Conservation (phyloP, 2,329 filamentous ascomycete species). For the Exophiala bonariae region DNA sequence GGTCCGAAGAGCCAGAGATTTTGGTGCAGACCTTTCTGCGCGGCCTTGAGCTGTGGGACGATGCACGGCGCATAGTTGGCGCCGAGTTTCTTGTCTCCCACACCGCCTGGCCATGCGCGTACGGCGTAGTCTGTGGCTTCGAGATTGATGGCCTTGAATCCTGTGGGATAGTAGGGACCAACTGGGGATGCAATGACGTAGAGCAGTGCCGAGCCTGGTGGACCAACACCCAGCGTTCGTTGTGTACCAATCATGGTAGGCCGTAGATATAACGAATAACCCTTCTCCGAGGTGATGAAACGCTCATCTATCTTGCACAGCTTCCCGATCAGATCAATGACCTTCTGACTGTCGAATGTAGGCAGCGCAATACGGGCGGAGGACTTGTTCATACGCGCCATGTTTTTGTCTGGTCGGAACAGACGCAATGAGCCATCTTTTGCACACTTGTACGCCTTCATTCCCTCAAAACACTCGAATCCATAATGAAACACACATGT, state of each 20-base stretch:
- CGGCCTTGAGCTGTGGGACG: slow-evolving; percentile 90
- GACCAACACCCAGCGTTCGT: slow-evolving; percentile 84
- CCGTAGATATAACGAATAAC: slow-evolving; percentile 93
- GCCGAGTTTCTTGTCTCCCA: slow-evolving; percentile 96
- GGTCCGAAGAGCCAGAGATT: slow-evolving; percentile 97
- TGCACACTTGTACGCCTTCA: slow-evolving; percentile 95
- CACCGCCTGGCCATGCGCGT: slow-evolving; percentile 94
- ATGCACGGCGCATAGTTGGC: slow-evolving; percentile 99
- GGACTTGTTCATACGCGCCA: slow-evolving; percentile 90
- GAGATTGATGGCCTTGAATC: slow-evolving; percentile 94
- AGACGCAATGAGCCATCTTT: slow-evolving; percentile 73
- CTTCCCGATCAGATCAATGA: slow-evolving; percentile 79
- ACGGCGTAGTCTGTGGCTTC: slow-evolving; percentile 97
- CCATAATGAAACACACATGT: slow-evolving; percentile 99
- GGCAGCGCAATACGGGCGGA: slow-evolving; percentile 89
- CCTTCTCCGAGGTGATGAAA: slow-evolving; percentile 82
- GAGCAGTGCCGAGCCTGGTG: slow-evolving; percentile 87
- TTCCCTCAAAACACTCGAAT: slow-evolving; percentile 97
- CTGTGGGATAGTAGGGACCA: slow-evolving; percentile 95
- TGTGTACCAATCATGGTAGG: slow-evolving; percentile 98
- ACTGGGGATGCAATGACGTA: slow-evolving; percentile 96
- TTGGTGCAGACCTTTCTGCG: slow-evolving; percentile 90
- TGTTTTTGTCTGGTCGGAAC: slow-evolving; percentile 95
- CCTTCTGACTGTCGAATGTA: slow-evolving; percentile 70
- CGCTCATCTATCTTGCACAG: slow-evolving; percentile 79